Conservation (phyloP, 805 yeast species). For the Candida oleophila region DNA sequence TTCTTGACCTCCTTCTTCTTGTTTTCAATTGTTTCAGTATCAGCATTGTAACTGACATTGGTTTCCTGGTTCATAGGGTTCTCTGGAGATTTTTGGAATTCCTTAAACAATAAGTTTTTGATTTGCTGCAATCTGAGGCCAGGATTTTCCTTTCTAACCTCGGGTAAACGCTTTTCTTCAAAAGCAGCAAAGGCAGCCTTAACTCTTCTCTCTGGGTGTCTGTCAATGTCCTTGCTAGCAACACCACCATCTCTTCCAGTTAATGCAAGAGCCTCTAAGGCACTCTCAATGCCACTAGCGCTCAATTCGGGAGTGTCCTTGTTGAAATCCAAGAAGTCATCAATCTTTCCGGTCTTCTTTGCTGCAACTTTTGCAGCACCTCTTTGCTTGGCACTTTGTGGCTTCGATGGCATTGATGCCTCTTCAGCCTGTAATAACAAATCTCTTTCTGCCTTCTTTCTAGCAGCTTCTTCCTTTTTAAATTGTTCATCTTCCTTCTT, state of each 20-base stretch:
- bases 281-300: slow-evolving; percentile 77
- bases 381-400: slow-evolving; percentile 52
- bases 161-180: slow-evolving; percentile 72
- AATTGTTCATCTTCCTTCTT: slow-evolving; percentile 69
- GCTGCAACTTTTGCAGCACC: slow-evolving; percentile 69
- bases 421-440: slow-evolving; percentile 64
- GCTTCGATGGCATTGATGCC: slow-evolving; percentile 59
- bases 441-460: slow-evolving; percentile 82
- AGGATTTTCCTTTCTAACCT: slow-evolving; percentile 69
- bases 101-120: slow-evolving; percentile 72
- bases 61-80: slow-evolving; percentile 84
- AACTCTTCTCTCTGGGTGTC: slow-evolving; percentile 87
- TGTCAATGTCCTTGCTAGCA: slow-evolving; percentile 62
- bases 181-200: slow-evolving; percentile 75
- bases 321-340: slow-evolving; percentile 61
- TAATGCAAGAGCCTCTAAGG: slow-evolving; percentile 73
- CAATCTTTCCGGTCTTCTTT: slow-evolving; percentile 59
- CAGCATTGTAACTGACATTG: slow-evolving; percentile 61
- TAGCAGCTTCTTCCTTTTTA: slow-evolving; percentile 73
- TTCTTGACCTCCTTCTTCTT: slow-evolving; percentile 49
- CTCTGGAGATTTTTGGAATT: slow-evolving; percentile 76
- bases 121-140: slow-evolving; percentile 79
- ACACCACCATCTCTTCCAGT: slow-evolving; percentile 59
- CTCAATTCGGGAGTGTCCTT: slow-evolving; percentile 50
- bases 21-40: slow-evolving; percentile 45